Percentiles rank a stretch among this genome's conserved stretches.
phyloP scores from a whole-genome alignment of 176 grass and related monocot species.

The Secale cereale region DNA sequence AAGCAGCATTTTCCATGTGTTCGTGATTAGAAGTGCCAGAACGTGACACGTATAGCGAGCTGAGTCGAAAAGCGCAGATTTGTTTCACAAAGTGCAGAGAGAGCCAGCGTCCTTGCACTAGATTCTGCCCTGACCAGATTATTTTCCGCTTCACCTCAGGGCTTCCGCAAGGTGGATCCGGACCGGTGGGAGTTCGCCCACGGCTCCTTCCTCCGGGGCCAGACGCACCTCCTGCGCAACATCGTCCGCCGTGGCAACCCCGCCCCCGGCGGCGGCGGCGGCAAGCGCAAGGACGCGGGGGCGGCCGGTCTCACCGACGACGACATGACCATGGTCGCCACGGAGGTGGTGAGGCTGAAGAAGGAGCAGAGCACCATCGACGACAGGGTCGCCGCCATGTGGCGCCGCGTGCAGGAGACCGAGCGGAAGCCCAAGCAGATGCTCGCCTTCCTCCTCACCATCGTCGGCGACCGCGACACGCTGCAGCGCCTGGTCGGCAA shows the following conservation, averaged over 20 bases:
- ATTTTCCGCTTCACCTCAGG: conserved; percentile 17
- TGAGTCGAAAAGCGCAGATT: too few relatives aligned
- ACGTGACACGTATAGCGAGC: not conserved
- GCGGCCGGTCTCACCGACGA: not conserved
- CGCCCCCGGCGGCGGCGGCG: not conserved
- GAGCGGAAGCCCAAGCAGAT: conserved; percentile 79
- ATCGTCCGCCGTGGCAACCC: conserved; percentile 52
- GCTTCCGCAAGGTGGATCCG: conserved; percentile 84
- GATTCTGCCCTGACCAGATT: not conserved
- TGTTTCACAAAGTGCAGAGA: not conserved
- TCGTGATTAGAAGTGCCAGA: not conserved
- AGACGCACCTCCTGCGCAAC: conserved; percentile 56
- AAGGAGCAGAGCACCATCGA: conserved; percentile 75
- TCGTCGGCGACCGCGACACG: conserved; percentile 49
- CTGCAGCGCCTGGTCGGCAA: conserved; percentile 48
- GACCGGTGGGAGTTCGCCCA: conserved; percentile 81
- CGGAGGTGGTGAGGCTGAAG: conserved; percentile 73
- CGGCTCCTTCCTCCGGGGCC: conserved; percentile 62
- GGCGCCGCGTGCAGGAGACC: conserved; percentile 74
- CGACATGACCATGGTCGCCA: conserved; percentile 51
- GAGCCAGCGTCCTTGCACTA: not conserved
- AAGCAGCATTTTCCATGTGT: not conserved
- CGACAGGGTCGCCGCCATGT: conserved; percentile 57
- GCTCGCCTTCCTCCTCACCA: conserved; percentile 75
- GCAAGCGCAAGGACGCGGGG: conserved; percentile 32